phyloP scores from a whole-genome alignment of 257 asterid genomes.

The Eucommia ulmoides region DNA sequence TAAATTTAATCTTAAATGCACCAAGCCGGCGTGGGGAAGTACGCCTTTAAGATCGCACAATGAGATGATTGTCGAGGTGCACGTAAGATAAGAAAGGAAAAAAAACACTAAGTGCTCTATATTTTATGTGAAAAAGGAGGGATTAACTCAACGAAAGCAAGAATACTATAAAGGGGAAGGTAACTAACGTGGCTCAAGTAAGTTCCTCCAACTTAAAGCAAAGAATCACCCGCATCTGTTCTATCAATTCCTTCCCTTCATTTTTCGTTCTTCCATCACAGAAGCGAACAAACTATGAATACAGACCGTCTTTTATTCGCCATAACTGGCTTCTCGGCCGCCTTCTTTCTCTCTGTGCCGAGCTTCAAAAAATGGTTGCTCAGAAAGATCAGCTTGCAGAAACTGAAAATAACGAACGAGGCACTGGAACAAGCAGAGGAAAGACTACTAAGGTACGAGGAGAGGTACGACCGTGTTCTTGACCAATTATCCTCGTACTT shows the following conservation, averaged over 20 bases:
- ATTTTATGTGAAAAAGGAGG: too few species aligned
- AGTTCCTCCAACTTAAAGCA: background rate
- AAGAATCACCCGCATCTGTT: background rate
- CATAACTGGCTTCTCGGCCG: slow-evolving; percentile 22
- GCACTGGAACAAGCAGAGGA: slow-evolving; percentile 27
- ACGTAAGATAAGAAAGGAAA: too few species aligned
- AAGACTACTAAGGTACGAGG: slow-evolving; percentile 17
- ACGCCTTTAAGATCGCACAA: too few species aligned
- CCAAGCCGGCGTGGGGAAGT: too few species aligned
- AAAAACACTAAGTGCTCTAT: too few species aligned
- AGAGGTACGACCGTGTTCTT: slow-evolving; percentile 35
- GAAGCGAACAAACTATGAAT: too few species aligned
- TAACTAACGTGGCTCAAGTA: background rate
- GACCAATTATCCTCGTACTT: slow-evolving; percentile 30
- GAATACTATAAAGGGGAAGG: too few species aligned
- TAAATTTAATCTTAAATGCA: too few species aligned
- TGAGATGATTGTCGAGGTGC: too few species aligned
- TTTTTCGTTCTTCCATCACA: too few species aligned
- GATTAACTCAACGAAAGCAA: too few species aligned
- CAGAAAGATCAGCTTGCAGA: slow-evolving; percentile 10
- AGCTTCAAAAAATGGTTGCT: slow-evolving; percentile 13
- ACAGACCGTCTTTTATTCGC: slow-evolving; percentile 10
- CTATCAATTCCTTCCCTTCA: too few species aligned
- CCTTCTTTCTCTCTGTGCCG: slow-evolving; percentile 15
- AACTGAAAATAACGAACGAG: slow-evolving; percentile 16